phyloP scores from a whole-genome alignment of 441 rosid genomes.

The Pelargonium fulgidum region DNA sequence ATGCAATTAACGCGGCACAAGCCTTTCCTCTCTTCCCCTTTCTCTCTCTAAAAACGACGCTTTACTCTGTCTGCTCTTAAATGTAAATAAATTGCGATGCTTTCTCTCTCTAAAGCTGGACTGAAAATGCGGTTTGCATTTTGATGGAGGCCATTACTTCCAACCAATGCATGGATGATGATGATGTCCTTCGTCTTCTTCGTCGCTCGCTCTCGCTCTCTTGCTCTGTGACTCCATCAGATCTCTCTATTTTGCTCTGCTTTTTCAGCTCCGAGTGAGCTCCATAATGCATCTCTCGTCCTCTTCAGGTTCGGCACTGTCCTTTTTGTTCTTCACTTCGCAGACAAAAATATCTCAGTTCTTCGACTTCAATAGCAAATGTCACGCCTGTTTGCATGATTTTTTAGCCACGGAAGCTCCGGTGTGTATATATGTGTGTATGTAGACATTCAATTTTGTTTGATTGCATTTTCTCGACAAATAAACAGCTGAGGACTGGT shows the following conservation, averaged over 20 bases:
- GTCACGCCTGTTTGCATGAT: neutral
- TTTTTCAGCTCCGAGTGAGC: slow-evolving; percentile 3
- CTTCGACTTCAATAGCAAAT: neutral
- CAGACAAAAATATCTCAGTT: neutral
- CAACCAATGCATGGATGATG: slow-evolving; percentile 25
- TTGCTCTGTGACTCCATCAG: slow-evolving; percentile 11
- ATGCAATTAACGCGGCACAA: neutral
- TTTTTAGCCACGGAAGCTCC: neutral
- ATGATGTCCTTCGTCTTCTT: slow-evolving; percentile 18
- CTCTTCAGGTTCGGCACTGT: slow-evolving; percentile 26
- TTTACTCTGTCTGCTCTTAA: neutral
- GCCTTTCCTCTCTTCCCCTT: neutral
- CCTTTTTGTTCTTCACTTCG: neutral
- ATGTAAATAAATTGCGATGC: neutral
- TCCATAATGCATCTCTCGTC: slow-evolving; percentile 30
- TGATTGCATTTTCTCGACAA: slow-evolving; percentile 2
- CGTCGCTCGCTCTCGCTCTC: neutral
- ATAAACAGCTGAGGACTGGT: neutral
- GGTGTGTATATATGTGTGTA: too few species aligned
- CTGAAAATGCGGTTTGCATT: slow-evolving; percentile 31
- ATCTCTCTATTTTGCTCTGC: slow-evolving; percentile 18
- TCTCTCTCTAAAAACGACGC: neutral
- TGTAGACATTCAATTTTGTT: neutral
- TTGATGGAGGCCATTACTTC: slow-evolving; percentile 50
- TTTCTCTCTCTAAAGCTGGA: slow-evolving; percentile 11